Conservation (phyloP, 2,329 filamentous ascomycete genomes). For the Pezicula radicicola region DNA sequence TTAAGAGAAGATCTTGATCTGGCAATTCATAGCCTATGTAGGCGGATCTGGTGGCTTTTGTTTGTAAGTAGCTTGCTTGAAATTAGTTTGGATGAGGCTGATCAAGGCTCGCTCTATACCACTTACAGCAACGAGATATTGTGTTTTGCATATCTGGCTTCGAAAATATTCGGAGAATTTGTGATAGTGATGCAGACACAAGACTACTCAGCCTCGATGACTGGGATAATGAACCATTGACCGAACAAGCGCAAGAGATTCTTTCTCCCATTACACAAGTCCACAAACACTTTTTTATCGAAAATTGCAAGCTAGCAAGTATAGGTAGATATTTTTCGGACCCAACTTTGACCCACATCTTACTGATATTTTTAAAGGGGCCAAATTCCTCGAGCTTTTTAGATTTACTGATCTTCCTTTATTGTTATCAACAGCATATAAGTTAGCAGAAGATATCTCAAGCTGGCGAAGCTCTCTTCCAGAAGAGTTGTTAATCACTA, state of each 20-base stretch:
- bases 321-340: neutral
- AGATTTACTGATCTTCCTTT: neutral
- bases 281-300: neutral
- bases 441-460: neutral
- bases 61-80: neutral
- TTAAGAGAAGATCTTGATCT: neutral
- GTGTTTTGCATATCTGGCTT: neutral
- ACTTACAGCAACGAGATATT: neutral
- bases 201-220: neutral
- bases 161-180: neutral
- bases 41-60: constrained; percentile 1
- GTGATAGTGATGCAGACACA: neutral
- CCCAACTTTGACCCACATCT: neutral
- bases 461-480: neutral
- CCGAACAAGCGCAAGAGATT: neutral
- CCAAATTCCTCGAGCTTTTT: neutral
- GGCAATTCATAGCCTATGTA: neutral
- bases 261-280: neutral
- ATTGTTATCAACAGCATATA: neutral
- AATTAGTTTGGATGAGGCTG: neutral
- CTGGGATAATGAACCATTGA: neutral
- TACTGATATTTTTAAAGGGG: neutral
- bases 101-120: too few species aligned
- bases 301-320: neutral
- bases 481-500: neutral